These are phyloP conservation scores for Tulasnella sp. DNA, from an alignment of 768 basidiomycete genomes.

Conservation along the genomic window DNA sequence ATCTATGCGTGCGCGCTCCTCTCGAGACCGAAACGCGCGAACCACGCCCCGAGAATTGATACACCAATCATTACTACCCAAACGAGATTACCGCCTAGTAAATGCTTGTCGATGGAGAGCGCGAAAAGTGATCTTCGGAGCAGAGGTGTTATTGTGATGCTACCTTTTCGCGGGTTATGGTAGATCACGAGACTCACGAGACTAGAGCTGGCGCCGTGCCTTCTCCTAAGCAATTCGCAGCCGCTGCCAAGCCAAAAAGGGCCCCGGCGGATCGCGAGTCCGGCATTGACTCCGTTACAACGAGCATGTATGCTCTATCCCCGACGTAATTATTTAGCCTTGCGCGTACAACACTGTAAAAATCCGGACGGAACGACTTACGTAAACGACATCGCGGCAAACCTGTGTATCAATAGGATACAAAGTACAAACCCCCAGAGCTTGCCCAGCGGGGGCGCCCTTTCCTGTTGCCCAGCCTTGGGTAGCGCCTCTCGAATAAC, in stretches of 20 bases:
- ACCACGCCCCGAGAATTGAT: neutral
- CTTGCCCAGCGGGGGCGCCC: neutral
- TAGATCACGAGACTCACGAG: constrained; percentile 34
- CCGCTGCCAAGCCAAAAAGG: constrained; percentile 55
- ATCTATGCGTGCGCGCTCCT: no score
- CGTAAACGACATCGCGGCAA: constrained; percentile 47
- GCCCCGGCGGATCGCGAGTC: constrained; percentile 48
- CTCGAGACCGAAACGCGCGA: neutral
- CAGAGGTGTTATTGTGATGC: neutral
- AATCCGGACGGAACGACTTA: constrained; percentile 30
- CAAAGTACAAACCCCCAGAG: constrained; percentile 45
- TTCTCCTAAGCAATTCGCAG: constrained; percentile 39
- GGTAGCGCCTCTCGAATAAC: neutral
- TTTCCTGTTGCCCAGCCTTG: neutral
- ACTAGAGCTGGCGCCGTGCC: constrained; percentile 47
- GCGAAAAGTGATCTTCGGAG: constrained; percentile 48
- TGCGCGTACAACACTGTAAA: neutral
- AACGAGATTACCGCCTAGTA: constrained; percentile 45
- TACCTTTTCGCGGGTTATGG: neutral
- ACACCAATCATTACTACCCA: constrained; percentile 44
- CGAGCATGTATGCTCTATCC: constrained; percentile 52
- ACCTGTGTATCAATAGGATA: constrained; percentile 38
- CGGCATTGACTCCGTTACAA: constrained; percentile 49
- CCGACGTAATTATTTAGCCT: neutral
- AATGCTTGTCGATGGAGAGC: constrained; percentile 41